Evolutionary conservation across 2,329 filamentous ascomycete species (phyloP), one percentile per base, ranked within the genome.

Genomic region (Cladosporium sp.): DNA sequence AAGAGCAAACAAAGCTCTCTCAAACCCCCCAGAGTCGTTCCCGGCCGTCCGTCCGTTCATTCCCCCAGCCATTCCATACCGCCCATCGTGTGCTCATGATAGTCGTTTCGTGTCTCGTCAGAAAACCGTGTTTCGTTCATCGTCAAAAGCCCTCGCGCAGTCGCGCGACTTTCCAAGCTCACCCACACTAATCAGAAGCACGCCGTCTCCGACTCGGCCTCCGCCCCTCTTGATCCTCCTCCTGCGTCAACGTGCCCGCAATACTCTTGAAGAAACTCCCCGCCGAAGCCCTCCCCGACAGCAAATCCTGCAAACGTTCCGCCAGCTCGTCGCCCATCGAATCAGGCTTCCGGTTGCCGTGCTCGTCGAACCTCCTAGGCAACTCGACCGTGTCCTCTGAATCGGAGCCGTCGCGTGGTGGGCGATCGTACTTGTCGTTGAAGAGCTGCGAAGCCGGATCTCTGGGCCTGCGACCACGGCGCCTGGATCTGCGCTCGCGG

Each of bases 361-460:
- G 64, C 69, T 75, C 71, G 52, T 78, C 77, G 59, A 79, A 79
- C 0, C 77, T 69, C n/a, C 74, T 68, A 14, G 77, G 77, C 11
- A 79, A 67, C 21, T 78, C 77, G 41, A 78, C 71, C 21, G 75
- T 78, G 21, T 71, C 24, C 18, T 66, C 65, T 1, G 58, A 62
- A 12, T 62, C 65, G 2, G 57, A 54, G 18, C 62, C 58, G 7
- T 24, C 24, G 14, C 65, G 67, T 24, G 68, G 66, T 7, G 30
- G 4, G 28, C 66, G 71, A 54, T 75, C 74, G 66, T 74, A 72
- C 55, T 71, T 67, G 65, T 74, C 72, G 59, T 70, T 69, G 71
- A 71, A 73, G 54, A 71, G 61, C 67, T 86, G 2, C 58, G 71
- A 1, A 83, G 82, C 67, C 85, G 85, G 28, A 72, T 84, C 12